phyloP scores from a whole-genome alignment of 2,329 filamentous ascomycete genomes.

The Pseudogymnoascus sp. region DNA sequence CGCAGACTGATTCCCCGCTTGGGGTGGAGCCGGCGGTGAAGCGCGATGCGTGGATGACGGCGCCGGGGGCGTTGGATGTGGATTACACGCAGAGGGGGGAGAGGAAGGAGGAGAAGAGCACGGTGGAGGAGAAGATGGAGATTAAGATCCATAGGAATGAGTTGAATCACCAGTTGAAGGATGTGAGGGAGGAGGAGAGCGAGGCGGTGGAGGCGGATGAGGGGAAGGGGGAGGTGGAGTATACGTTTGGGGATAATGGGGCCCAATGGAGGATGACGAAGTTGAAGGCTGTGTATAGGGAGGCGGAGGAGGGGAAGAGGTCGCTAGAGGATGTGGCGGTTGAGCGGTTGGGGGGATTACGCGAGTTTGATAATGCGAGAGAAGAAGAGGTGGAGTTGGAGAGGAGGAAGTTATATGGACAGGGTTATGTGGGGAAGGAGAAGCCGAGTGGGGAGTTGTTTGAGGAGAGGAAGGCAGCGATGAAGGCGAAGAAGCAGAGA shows the following conservation, averaged over 20 bases:
- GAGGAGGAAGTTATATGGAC: slow-evolving; percentile 70
- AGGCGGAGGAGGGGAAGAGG: slow-evolving; percentile 65
- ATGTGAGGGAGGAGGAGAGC: slow-evolving; percentile 49
- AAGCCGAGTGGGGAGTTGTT: slow-evolving; percentile 84
- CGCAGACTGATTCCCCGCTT: slow-evolving; percentile 24
- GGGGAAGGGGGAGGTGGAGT: slow-evolving; percentile 57
- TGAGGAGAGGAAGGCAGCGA: slow-evolving; percentile 60
- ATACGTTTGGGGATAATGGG: slow-evolving; percentile 81
- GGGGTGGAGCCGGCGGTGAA: slow-evolving; percentile 34
- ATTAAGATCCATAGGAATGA: slow-evolving; percentile 63
- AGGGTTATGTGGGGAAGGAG: slow-evolving; percentile 74
- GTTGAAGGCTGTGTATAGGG: slow-evolving; percentile 73
- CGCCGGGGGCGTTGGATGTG: slow-evolving; percentile 70
- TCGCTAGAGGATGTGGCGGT: slow-evolving; percentile 73
- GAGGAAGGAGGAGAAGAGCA: slow-evolving; percentile 45
- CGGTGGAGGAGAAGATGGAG: slow-evolving; percentile 25
- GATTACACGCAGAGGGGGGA: slow-evolving; percentile 66
- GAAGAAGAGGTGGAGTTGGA: slow-evolving; percentile 92
- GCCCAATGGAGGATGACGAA: slow-evolving; percentile 97
- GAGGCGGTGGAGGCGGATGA: slow-evolving; percentile 42
- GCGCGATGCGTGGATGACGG: slow-evolving; percentile 92
- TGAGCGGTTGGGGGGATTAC: slow-evolving; percentile 71
- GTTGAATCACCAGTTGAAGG: slow-evolving; percentile 63
- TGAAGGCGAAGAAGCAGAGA: slow-evolving; percentile 39
- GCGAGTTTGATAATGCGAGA: slow-evolving; percentile 82